Evolutionary conservation across 2,329 filamentous ascomycete genomes (phyloP), one percentile per base, ranked within the genome.

Genomic region (Epichloe hybrida): DNA sequence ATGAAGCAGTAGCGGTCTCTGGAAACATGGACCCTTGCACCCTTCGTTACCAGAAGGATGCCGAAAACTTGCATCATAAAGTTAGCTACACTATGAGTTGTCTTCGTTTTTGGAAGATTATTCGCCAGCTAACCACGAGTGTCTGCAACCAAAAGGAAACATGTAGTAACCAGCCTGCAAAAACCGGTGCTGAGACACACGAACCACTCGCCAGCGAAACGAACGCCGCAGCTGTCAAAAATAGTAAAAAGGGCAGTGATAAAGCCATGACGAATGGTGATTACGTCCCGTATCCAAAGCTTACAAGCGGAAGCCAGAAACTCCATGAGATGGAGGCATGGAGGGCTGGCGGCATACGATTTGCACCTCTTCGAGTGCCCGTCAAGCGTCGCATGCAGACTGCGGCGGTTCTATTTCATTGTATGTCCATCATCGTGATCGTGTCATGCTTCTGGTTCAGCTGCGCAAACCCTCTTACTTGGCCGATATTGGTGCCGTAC

Each of bases 391-490:
- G 86, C 27, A 66, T 88, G 45, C 86, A 91, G 67, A 93, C 90
- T 3, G 77, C 89, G 38, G 79, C 91, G 4, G 85, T 90, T 12
- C 71, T 90, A 8, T 76, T 81, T 58, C 86, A 90, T 66, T 86
- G 80, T 54, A 74, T 87, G 57, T 80, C 77, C 50, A 84, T 90
- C 54, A 77, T 80, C n/a, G 68, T 80, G 23, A 76, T 80, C 58
- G 75, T 95, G 5, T 85, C 87, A 5, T 66, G 83, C 52, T 97
- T 97, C 73, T 95, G 95, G 72, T 85, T 94, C 62, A 80, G 90
- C 36, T 95, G 89, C 68, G 85, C 88, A 51, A 90, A 95, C 51
- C 93, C 93, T 1, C 71, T 97, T n/a, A 80, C 84, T 46, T 98
- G 93, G 93, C 91, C 91, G 2, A 68, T 84, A 41, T 63, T 84